phyloP scores from a whole-genome alignment of 2,329 filamentous ascomycete species.

The Exophiala sp. region DNA sequence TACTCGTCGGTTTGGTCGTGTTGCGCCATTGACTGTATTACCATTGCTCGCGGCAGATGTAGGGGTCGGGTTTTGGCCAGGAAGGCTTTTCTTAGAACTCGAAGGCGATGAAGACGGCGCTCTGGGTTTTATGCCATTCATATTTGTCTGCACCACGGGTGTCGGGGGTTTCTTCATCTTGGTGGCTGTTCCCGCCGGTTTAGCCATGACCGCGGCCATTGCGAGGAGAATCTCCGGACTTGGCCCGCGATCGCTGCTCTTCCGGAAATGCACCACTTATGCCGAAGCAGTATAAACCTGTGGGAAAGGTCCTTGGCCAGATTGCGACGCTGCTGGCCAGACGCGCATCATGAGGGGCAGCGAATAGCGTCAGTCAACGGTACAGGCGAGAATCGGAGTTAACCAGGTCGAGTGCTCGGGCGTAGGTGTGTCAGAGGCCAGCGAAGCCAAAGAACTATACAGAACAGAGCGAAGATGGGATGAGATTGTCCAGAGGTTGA shows the following conservation, averaged over 20 bases:
- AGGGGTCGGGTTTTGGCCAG: slow-evolving; percentile 32
- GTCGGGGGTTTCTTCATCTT: slow-evolving; percentile 29
- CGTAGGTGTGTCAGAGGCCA: background rate
- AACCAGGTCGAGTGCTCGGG: slow-evolving; percentile 4
- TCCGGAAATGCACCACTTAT: slow-evolving; percentile 3
- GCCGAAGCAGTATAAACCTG: slow-evolving; percentile 12
- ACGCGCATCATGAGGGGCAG: slow-evolving; percentile 26
- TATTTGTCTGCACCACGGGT: slow-evolving; percentile 56
- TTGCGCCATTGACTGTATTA: slow-evolving; percentile 37
- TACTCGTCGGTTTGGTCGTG: slow-evolving; percentile 43
- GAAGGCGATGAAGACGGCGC: slow-evolving; percentile 56
- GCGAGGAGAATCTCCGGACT: background rate
- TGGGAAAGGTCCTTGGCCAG: slow-evolving; percentile 17
- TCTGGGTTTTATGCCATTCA: slow-evolving; percentile 54
- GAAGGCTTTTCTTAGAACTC: slow-evolving; percentile 50
- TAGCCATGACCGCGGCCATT: slow-evolving; percentile 26
- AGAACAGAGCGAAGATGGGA: slow-evolving; percentile 4
- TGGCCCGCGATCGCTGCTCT: slow-evolving; percentile 1
- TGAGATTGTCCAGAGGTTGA: slow-evolving; percentile 5
- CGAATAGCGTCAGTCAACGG: slow-evolving; percentile 1
- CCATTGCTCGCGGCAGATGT: slow-evolving; percentile 33
- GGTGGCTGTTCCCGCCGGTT: slow-evolving; percentile 23
- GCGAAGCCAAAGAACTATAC: slow-evolving; percentile 1
- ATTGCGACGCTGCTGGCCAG: slow-evolving; percentile 21
- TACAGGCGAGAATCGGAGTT: background rate